A percentile compares a stretch with the other conserved stretches of the same genome.
Conservation (phyloP, 805 yeast species). For the Myxozyma geophila region DNA sequence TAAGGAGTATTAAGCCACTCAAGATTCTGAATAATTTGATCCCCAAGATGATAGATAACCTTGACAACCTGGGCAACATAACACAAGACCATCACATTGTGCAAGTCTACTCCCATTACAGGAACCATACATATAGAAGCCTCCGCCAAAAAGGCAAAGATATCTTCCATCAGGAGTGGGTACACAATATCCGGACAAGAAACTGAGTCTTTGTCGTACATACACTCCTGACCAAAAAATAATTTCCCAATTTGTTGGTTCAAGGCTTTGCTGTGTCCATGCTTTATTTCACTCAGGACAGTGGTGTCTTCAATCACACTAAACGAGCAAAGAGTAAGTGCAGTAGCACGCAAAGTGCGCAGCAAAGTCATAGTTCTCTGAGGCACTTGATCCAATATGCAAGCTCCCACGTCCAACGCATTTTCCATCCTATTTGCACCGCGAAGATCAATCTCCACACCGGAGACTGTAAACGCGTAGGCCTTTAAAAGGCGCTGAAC, state of each 20-base stretch:
- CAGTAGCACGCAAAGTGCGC: slow-evolving; percentile 54
- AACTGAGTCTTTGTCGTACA: slow-evolving; percentile 36
- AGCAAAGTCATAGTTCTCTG: slow-evolving; percentile 64
- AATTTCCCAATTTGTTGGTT: slow-evolving; percentile 32
- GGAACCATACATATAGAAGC: slow-evolving; percentile 51
- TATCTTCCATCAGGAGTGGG: slow-evolving; percentile 40
- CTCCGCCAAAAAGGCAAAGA: slow-evolving; percentile 45
- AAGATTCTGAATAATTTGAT: slow-evolving; percentile 8
- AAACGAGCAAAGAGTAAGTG: slow-evolving; percentile 40
- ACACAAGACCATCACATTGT: slow-evolving; percentile 55
- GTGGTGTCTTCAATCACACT: slow-evolving; percentile 24
- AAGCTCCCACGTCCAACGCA: slow-evolving; percentile 43
- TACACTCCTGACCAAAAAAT: slow-evolving; percentile 36
- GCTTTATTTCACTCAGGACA: background rate
- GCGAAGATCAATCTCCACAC: slow-evolving; percentile 34
- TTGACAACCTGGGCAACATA: slow-evolving; percentile 61
- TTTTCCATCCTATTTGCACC: slow-evolving; percentile 25
- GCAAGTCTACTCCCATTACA: slow-evolving; percentile 51
- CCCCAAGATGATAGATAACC: slow-evolving; percentile 41
- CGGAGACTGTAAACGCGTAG: slow-evolving; percentile 27
- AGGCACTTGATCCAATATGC: slow-evolving; percentile 62
- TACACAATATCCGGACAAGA: slow-evolving; percentile 28
- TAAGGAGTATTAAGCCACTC: slow-evolving; percentile 17
- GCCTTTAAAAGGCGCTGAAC: slow-evolving; percentile 9
- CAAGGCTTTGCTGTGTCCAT: background rate